Conservation (phyloP, 2,329 filamentous ascomycete species). For the Metarhizium brunneum region DNA sequence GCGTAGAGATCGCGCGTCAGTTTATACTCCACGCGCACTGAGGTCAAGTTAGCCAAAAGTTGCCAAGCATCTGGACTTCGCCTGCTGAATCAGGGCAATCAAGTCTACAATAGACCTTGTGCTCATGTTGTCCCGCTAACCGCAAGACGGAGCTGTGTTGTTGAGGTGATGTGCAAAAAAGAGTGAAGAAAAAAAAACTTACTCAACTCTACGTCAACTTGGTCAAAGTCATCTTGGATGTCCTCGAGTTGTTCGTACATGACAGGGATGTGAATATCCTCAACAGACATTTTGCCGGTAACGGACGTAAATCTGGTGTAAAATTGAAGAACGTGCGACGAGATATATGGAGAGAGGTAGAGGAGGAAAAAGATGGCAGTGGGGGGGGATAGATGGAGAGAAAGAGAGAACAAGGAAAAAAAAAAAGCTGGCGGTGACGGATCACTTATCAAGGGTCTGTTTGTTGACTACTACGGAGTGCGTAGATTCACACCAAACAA, state of each 20-base stretch:
- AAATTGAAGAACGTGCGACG: background rate
- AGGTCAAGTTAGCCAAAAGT: background rate
- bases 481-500: too few species aligned
- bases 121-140: too few species aligned
- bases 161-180: background rate
- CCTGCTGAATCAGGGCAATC: too few species aligned
- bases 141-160: background rate
- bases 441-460: too few species aligned
- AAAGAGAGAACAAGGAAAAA: background rate
- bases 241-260: slow-evolving; percentile 70
- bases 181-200: slow-evolving; percentile 27
- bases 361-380: too few species aligned
- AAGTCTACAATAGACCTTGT: too few species aligned
- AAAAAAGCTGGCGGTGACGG: too few species aligned
- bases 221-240: slow-evolving; percentile 76
- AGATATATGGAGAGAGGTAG: too few species aligned
- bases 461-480: too few species aligned
- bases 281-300: slow-evolving; percentile 24
- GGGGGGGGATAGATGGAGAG: background rate
- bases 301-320: background rate
- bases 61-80: background rate
- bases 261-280: slow-evolving; percentile 32
- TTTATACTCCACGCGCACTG: slow-evolving; percentile 65
- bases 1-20: slow-evolving; percentile 64
- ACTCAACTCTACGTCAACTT: slow-evolving; percentile 77